Evolutionary conservation across 2,329 filamentous ascomycete genomes (phyloP).

Genomic region (Epichloe sylvatica): DNA sequence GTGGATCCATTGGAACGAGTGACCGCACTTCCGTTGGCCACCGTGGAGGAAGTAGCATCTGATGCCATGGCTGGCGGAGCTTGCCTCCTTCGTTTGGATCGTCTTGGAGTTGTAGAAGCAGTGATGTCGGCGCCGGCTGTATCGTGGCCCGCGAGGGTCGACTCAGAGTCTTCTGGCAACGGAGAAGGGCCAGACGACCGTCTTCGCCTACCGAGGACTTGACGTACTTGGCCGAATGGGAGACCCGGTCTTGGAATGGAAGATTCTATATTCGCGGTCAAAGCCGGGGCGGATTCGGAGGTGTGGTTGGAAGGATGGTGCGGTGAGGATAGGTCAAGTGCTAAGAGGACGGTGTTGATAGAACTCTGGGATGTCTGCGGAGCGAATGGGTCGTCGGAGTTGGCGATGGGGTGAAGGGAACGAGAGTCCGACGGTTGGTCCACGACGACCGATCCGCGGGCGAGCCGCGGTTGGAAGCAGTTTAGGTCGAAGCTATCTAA

Average conservation of each 20-base stretch:
- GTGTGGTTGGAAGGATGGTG: conserved; percentile 11
- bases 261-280: conserved; percentile 28
- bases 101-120: conserved; percentile 8
- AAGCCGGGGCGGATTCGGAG: conserved; percentile 15
- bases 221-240: conserved; percentile 16
- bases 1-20: conserved; percentile 29
- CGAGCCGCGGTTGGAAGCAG: conserved; percentile 20
- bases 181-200: conserved; percentile 30
- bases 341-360: conserved; percentile 32
- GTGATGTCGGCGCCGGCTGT: conserved; percentile 6
- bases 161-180: conserved; percentile 15
- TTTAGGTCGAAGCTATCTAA: conserved; percentile 3
- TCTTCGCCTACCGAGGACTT: conserved; percentile 42
- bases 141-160: conserved; percentile 13
- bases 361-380: conserved; percentile 37
- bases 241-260: conserved; percentile 16
- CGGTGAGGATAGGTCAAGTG: conserved; percentile 18
- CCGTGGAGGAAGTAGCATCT: conserved; percentile 35
- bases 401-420: conserved; percentile 18
- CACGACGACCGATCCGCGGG: conserved; percentile 29
- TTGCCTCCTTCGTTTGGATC: conserved; percentile 42
- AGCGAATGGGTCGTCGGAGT: conserved; percentile 52
- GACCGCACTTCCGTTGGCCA: conserved; percentile 41
- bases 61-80: conserved; percentile 45
- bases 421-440: conserved; percentile 22